These are phyloP conservation scores for Aspergillus uvarum DNA, from an alignment of 2,329 filamentous ascomycete species.

Conservation along the genomic window DNA sequence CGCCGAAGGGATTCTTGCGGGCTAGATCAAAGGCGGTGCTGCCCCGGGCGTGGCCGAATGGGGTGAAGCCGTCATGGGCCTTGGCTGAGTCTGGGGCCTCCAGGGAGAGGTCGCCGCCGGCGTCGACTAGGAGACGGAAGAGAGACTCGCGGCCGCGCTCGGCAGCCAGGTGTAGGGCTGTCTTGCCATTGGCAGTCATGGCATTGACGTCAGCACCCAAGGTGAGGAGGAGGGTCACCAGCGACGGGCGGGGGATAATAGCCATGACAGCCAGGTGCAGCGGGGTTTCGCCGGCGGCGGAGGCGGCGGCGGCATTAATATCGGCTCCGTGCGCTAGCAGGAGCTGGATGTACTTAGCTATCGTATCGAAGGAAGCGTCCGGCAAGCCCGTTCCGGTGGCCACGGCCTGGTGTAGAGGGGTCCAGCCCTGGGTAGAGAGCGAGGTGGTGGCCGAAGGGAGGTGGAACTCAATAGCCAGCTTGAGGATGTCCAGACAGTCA, in stretches of 20 bases:
- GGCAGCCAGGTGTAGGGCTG: constrained; percentile 27
- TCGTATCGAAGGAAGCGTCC: constrained; percentile 22
- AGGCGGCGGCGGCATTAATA: constrained; percentile 20
- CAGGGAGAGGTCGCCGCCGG: constrained; percentile 26
- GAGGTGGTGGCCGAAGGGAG: too few species aligned
- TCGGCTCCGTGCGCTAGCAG: constrained; percentile 26
- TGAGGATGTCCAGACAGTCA: constrained; percentile 30
- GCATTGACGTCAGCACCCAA: constrained; percentile 22
- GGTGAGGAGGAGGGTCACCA: constrained; percentile 25
- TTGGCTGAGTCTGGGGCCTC: constrained; percentile 6
- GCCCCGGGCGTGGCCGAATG: too few species aligned
- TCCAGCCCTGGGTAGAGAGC: too few species aligned
- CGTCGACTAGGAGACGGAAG: constrained; percentile 24
- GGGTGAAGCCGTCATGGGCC: too few species aligned
- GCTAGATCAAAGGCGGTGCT: too few species aligned
- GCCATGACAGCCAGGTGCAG: constrained; percentile 29
- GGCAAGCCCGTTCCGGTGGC: constrained; percentile 19
- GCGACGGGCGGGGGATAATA: constrained; percentile 16
- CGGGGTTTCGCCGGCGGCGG: constrained; percentile 22
- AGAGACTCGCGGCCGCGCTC: constrained; percentile 28
- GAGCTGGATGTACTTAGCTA: constrained; percentile 23
- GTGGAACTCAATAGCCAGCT: constrained; percentile 10
- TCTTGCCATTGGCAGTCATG: constrained; percentile 22
- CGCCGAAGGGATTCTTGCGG: too few species aligned
- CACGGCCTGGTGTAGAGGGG: constrained; percentile 24